Base-by-base conservation (phyloP, 2,329 filamentous ascomycete genomes). In the Cercospora janseana region DNA sequence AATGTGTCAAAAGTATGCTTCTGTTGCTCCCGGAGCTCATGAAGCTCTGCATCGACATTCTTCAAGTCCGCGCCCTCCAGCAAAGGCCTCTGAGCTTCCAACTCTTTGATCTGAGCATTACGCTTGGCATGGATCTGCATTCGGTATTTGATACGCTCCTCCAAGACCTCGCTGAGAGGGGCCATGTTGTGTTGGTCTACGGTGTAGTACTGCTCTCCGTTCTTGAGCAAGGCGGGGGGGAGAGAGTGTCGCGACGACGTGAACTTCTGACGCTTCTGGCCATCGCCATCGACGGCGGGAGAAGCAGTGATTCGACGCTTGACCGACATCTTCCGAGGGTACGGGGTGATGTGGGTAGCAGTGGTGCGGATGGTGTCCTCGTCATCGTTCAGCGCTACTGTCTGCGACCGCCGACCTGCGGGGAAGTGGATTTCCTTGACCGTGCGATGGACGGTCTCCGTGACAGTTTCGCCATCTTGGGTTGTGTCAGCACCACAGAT, bases 101-200 rank as follows among this genome's bases (percentile, higher is more conserved):
- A 28, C 12, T 46, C 32, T 15, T 44, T 29, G 28, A 59, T 49
- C 6, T 31, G 50, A 6, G 43, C 49, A 18, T 49, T 15, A 23
- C 69, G 57, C 69, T 70, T 5, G 70, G 63, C 43, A 69, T 69
- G 59, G 61, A 70, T 23, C 68, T 70, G 43, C 68, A 68, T 13
- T 29, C 70, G 69, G 34, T 69, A 70, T 28, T 58, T 56, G 26
- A 66, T 60, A n/a, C 64, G 60, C 44, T 63, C 59, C n/a, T 63
- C 51, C 16, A 69, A 40, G n/a, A 67, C 61, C 23, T 62, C 53
- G 13, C 56, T 60, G 9, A 69, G 54, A 9, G 66, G 64, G 2
- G 59, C 56, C 47, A 66, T 66, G 12, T 63, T 54, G 47, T 63
- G 52, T 47, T 66, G 60, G 23, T 63, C 57, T 2, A 63, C 56